Evolutionary conservation across 1,139 yeast species (phyloP), one percentile per base, ranked within the genome.

Genomic region (Meyerozyma guilliermondii): DNA sequence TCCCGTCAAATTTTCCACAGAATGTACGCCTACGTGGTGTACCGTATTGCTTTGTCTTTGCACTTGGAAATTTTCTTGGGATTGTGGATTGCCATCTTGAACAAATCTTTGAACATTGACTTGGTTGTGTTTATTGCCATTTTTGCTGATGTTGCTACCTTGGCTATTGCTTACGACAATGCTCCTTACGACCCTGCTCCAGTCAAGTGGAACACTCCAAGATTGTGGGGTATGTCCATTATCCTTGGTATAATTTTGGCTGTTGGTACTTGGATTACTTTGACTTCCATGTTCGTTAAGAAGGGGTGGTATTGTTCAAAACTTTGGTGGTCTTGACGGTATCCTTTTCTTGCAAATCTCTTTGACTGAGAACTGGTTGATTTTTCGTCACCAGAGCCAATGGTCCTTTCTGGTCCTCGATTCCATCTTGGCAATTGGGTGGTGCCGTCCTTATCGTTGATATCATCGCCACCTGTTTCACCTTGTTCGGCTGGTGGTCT

Each of bases 1-100:
- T 87, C 95, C 53, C 80, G 96, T 78, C 95, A 87, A 75, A 87
- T 87, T 84, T 87, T 87, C 95, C 96, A 87, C 91, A 83, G 96
- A 81, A 87, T 87, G 95, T 86, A 87, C 80, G 81, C 96, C 62
- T 87, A 87, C 72, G 95, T 87, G 76, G 95, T 86, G 64, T 87
- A 87, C 89, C 88, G 95, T 79, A 87, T 87, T 68, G 96, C 96
- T 68, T 76, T 87, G 67, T 87, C 95, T 50, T 78, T 87, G 68
- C 96, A 87, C 74, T 83, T 87, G 80, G 96, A 87, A 76, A 71
- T 87, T 61, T 87, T 87, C 83, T 76, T 87, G 61, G 96, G 95
- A 76, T 75, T 87, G 66, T 87, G 95, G 94, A 85, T 87, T 80
- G 94, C 94, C 62, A 87, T 87, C 68, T 80, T 87, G 74, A 84